A percentile compares a stretch with the other conserved stretches of the same genome.
Conservation (phyloP, 306 rosid species). For the Psophocarpus tetragonolobus region DNA sequence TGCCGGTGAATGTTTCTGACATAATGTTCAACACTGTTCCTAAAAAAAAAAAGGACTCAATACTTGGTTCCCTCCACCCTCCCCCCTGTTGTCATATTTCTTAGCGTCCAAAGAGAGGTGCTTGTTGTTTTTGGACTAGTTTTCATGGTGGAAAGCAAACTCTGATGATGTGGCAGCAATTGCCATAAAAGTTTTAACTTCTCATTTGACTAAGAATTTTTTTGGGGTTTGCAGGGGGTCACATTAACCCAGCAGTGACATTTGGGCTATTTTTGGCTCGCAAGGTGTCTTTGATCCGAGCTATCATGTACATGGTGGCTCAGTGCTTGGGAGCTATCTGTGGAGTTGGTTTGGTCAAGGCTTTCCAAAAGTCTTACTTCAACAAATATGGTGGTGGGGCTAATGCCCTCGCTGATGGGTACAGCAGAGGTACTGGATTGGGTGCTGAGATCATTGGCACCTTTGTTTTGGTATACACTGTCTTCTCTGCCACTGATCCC, state of each 20-base stretch:
- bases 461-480: slow-evolving; percentile 86
- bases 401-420: slow-evolving; percentile 51
- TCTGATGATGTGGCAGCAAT: not conserved
- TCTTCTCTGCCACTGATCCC: slow-evolving; percentile 95
- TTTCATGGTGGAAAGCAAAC: not conserved
- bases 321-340: slow-evolving; percentile 89
- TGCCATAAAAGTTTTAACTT: not conserved
- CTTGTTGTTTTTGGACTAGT: not conserved
- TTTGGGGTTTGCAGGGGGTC: slow-evolving; percentile 70
- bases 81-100: not conserved
- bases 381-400: slow-evolving; percentile 73
- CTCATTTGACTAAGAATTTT: not conserved
- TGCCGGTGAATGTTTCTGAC: slow-evolving; percentile 11
- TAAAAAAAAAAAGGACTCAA: not conserved
- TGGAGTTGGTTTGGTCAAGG: slow-evolving; percentile 89
- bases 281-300: slow-evolving; percentile 79
- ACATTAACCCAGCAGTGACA: slow-evolving; percentile 96
- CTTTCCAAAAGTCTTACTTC: slow-evolving; percentile 63
- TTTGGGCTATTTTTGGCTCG: slow-evolving; percentile 94
- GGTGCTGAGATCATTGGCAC: slow-evolving; percentile 90
- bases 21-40: not conserved
- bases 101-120: not conserved
- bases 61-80: not conserved
- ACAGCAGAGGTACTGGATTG: slow-evolving; percentile 66
- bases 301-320: slow-evolving; percentile 83